phyloP scores from a whole-genome alignment of 768 basidiomycete genomes.

The Lentinula edodes region DNA sequence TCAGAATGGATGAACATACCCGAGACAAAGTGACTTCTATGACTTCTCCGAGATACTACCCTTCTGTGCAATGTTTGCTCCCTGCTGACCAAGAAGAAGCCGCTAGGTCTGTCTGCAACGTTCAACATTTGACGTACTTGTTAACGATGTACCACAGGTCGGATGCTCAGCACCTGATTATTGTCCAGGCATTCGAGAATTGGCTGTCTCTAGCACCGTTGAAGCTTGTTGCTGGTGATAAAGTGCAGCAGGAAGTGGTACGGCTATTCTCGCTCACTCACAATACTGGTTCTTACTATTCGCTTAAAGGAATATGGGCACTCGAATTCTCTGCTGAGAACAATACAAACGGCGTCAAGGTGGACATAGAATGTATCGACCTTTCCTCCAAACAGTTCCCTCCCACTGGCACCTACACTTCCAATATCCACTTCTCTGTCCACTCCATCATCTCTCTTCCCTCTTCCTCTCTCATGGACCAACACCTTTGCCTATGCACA shows the following conservation, averaged over 20 bases:
- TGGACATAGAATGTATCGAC: neutral
- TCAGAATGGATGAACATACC: no score
- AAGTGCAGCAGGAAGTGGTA: neutral
- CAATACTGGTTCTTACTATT: neutral
- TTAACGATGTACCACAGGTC: neutral
- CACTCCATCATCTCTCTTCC: neutral
- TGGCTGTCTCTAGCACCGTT: neutral
- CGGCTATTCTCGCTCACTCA: neutral
- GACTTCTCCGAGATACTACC: neutral
- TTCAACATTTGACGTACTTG: neutral
- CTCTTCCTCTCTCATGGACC: neutral
- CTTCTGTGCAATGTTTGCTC: neutral
- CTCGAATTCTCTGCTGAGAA: neutral
- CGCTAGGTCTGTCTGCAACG: neutral
- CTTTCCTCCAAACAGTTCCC: neutral
- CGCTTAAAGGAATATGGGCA: neutral
- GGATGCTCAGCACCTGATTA: neutral
- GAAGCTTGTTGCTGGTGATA: neutral
- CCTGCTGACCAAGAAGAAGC: neutral
- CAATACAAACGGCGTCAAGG: neutral
- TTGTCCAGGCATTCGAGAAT: neutral
- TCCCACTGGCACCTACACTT: neutral
- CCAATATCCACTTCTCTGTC: neutral
- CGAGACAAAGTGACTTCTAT: no score
- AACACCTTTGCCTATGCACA: neutral